phyloP scores from a whole-genome alignment of 2,329 filamentous ascomycete species.

The Sporothrix brasiliensis region DNA sequence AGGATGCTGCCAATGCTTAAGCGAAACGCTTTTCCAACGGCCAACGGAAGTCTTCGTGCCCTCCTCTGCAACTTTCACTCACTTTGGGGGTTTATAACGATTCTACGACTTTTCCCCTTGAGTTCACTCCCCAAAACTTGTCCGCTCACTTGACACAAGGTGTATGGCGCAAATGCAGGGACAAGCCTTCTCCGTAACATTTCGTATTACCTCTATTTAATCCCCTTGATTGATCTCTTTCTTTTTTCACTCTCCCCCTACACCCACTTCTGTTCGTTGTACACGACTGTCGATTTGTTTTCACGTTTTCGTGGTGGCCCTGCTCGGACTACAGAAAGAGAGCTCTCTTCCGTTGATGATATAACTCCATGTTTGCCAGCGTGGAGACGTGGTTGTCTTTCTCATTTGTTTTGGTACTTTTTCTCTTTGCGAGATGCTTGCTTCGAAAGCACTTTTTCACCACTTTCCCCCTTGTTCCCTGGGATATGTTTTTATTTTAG shows the following conservation, averaged over 20 bases:
- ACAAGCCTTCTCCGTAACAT: background rate
- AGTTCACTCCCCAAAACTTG: background rate
- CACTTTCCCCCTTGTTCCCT: background rate
- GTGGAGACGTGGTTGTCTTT: background rate
- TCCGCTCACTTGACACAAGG: background rate
- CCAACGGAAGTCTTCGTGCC: background rate
- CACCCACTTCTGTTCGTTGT: background rate
- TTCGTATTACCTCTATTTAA: constrained; percentile 8
- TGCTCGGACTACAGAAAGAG: background rate
- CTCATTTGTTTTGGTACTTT: too few species aligned
- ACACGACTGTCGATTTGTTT: background rate
- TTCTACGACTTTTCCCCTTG: background rate
- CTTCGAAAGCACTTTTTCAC: background rate
- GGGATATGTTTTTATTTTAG: constrained; percentile 11
- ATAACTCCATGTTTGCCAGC: background rate
- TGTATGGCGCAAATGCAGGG: background rate
- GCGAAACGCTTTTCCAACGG: background rate
- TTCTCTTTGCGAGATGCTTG: background rate
- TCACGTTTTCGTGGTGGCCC: background rate
- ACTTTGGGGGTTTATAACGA: background rate
- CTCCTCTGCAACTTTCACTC: background rate
- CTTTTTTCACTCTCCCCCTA: background rate
- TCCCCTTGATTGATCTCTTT: too few species aligned
- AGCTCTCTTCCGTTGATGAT: background rate
- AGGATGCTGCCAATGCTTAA: constrained; percentile 76